Conservation (phyloP, 2,329 filamentous ascomycete species). For the Zopfia rhizophila region DNA sequence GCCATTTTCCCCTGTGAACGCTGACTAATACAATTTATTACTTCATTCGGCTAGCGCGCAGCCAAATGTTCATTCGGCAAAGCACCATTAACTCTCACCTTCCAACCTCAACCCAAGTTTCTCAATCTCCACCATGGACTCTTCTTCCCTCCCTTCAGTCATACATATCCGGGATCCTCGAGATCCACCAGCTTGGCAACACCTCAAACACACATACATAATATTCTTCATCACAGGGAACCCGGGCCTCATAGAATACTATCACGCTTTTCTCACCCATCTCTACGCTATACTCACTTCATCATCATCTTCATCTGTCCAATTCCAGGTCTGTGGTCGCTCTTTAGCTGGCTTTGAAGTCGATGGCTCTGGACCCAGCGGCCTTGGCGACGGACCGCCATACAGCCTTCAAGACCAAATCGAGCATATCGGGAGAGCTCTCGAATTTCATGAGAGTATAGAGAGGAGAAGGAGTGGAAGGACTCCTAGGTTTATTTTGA, state of each 20-base stretch:
- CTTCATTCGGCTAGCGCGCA: too few species aligned
- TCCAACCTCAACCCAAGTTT: too few species aligned
- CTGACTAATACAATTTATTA: too few species aligned
- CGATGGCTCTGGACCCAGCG: slow-evolving; percentile 29
- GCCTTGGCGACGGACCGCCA: slow-evolving; percentile 39
- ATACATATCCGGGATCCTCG: too few species aligned
- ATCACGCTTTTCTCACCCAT: slow-evolving; percentile 71
- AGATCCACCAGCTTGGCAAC: too few species aligned
- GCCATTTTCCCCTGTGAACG: too few species aligned
- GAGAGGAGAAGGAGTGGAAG: slow-evolving; percentile 5
- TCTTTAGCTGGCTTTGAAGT: slow-evolving; percentile 58
- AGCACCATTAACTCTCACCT: too few species aligned
- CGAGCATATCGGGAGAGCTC: slow-evolving; percentile 54
- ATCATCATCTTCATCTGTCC: slow-evolving; percentile 10
- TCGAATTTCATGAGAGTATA: slow-evolving; percentile 52
- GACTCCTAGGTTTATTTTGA: slow-evolving; percentile 44
- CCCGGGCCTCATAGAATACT: slow-evolving; percentile 79
- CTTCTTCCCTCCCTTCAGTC: too few species aligned
- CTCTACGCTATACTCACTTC: slow-evolving; percentile 64
- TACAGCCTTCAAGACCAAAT: slow-evolving; percentile 64
- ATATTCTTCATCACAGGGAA: slow-evolving; percentile 82
- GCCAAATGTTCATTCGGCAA: too few species aligned
- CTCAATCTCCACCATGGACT: too few species aligned
- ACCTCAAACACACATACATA: slow-evolving; percentile 58
- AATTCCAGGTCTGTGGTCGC: slow-evolving; percentile 53